Percentiles rank a stretch among this genome's conserved stretches.
Evolutionary conservation across 2,329 filamentous ascomycete genomes (phyloP).

Genomic region (Diaporthe sp.): DNA sequence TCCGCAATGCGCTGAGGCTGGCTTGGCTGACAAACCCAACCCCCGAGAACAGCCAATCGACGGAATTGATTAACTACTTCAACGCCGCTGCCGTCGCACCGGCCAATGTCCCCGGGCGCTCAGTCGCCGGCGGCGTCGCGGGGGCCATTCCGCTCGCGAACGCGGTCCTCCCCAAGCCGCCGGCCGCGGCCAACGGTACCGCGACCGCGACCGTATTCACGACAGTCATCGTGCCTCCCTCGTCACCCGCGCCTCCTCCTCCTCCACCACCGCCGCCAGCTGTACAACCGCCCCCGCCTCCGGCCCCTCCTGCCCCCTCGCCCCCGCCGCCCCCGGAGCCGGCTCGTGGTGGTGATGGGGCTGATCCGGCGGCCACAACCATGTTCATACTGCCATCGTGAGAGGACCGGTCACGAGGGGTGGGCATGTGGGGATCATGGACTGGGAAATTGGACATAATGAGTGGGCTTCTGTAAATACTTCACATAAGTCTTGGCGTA

Average conservation of each 20-base stretch:
- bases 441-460: neutral
- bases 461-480: constrained; percentile 1
- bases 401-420: neutral
- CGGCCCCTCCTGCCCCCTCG: neutral
- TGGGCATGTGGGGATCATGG: neutral
- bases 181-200: neutral
- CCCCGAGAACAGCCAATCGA: neutral
- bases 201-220: constrained; percentile 36
- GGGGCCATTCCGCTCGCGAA: constrained; percentile 33
- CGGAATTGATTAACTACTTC: constrained; percentile 30
- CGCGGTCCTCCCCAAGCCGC: constrained; percentile 17
- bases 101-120: constrained; percentile 21
- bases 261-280: neutral
- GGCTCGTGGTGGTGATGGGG: constrained; percentile 10
- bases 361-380: neutral
- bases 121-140: constrained; percentile 32
- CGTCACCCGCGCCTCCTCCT: neutral
- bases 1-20: neutral
- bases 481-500: neutral
- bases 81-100: neutral
- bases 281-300: neutral
- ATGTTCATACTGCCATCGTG: constrained; percentile 5
- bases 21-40: neutral
- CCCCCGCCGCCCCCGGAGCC: neutral
- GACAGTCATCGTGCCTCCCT: constrained; percentile 30